Percentiles rank a stretch among this genome's conserved stretches.
phyloP scores from a whole-genome alignment of 2,329 filamentous ascomycete genomes.

The Camillea tinctor region DNA sequence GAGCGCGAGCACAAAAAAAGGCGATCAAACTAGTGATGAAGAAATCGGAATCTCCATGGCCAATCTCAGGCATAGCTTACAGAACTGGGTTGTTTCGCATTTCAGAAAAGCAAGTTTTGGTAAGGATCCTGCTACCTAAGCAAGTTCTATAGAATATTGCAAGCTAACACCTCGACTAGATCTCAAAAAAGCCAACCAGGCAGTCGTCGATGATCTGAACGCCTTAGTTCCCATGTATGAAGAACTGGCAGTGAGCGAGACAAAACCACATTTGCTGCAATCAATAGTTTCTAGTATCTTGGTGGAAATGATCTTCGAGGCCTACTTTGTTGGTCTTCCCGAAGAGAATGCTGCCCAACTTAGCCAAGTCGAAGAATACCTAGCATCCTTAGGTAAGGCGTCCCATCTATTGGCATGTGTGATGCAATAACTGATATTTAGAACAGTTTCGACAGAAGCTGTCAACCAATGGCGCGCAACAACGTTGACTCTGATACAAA shows the following conservation, averaged over 20 bases:
- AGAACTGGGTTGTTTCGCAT: slow-evolving; percentile 73
- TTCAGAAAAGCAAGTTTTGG: slow-evolving; percentile 63
- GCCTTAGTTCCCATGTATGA: slow-evolving; percentile 57
- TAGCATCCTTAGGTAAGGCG: slow-evolving; percentile 42
- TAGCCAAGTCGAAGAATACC: slow-evolving; percentile 46
- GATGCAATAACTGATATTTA: slow-evolving; percentile 12
- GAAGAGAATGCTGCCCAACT: slow-evolving; percentile 52
- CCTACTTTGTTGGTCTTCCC: slow-evolving; percentile 63
- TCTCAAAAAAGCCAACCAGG: slow-evolving; percentile 40
- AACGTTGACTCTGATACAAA: slow-evolving; percentile 60
- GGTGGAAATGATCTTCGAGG: slow-evolving; percentile 59
- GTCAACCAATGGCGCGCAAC: slow-evolving; percentile 66
- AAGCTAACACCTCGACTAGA: slow-evolving; percentile 36
- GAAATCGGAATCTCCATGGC: slow-evolving; percentile 62
- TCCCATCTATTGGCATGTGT: slow-evolving; percentile 8
- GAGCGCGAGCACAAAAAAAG: slow-evolving; percentile 62
- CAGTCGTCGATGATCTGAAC: slow-evolving; percentile 37
- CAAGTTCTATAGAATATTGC: slow-evolving; percentile 1
- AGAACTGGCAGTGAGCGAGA: slow-evolving; percentile 46
- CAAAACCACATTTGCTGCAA: slow-evolving; percentile 63
- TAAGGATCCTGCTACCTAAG: slow-evolving; percentile 30
- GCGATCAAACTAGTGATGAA: slow-evolving; percentile 64
- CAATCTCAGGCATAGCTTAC: slow-evolving; percentile 63
- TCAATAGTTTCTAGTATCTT: slow-evolving; percentile 59
- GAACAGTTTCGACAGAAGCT: slow-evolving; percentile 46